Base-by-base conservation (phyloP, 1,284 basidiomycete genomes). In the Caloboletus firmus region DNA sequence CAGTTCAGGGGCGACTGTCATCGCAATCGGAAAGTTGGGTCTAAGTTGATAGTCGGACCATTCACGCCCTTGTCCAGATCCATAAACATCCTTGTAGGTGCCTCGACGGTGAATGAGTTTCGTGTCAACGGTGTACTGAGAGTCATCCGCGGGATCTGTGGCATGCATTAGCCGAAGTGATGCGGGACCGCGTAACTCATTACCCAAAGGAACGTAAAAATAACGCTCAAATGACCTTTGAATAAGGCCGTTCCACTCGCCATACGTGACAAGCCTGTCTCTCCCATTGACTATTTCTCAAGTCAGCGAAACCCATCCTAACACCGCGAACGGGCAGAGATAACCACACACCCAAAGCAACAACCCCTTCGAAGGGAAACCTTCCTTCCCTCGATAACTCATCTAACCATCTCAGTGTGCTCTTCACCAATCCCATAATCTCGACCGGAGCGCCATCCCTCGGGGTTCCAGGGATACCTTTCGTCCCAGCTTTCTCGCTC, bases 71-170 rank as follows among this genome's bases (percentile, higher is more conserved):
- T 78, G 68, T 1, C 92, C 92, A 17, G 95, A 94, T 35, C 94
- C 93, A 62, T 90, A 92, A 6, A 98, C 94, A 66, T 99, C 96
- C 78, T 99, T 99, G 81, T 99, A 99, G 70, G 98, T 96, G 5
- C 96, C 96, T 45, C 96, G 82, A 24, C 93, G 89, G 71, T 95
- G 92, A 60, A 98, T 79, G 32, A 98, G 74, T 30, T 68, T 77
- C 1, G 90, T 61, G 65, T 93, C 79, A 59, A 98, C 71, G 52
- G 80, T 79, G 74, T 93, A 95, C 36, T 84, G 75, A 9, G 65
- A 59, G 67, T 99, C 95, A 24, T 93, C 82, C 11, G 76, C 67
- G 0, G 88, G 78, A 67, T 95, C 91, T 83, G 52, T 30, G 35
- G 28, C 32, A 56, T 36, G 42, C 34, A 15, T 61, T 26, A 62